A percentile compares a stretch with the other conserved stretches of the same genome.
Conservation (phyloP, 208 protist genomes). For the Crithidia expoeki region DNA sequence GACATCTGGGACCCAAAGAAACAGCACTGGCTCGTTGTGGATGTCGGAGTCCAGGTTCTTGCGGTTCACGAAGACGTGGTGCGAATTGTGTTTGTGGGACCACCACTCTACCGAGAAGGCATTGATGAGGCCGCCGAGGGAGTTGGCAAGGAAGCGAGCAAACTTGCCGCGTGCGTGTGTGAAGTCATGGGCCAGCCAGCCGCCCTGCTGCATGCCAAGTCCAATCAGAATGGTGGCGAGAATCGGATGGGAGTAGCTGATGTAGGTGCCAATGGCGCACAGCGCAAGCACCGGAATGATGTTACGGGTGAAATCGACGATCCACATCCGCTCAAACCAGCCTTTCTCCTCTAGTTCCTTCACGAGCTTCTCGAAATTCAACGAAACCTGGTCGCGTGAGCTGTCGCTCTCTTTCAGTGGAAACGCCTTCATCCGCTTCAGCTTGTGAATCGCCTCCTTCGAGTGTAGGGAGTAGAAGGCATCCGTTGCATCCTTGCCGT, state of each 20-base stretch:
- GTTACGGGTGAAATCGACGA: slow-evolving; percentile 67
- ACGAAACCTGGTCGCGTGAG: slow-evolving; percentile 58
- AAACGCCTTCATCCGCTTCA: slow-evolving; percentile 79
- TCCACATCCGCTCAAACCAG: slow-evolving; percentile 74
- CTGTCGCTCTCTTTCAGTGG: slow-evolving; percentile 65
- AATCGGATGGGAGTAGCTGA: slow-evolving; percentile 62
- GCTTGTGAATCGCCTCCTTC: slow-evolving; percentile 73
- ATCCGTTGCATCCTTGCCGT: slow-evolving; percentile 77
- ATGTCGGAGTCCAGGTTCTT: slow-evolving; percentile 78
- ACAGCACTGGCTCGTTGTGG: slow-evolving; percentile 78
- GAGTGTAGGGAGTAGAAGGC: slow-evolving; percentile 84
- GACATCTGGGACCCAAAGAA: slow-evolving; percentile 65
- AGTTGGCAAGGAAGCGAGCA: slow-evolving; percentile 48
- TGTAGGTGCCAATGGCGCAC: slow-evolving; percentile 54
- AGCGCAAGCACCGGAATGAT: slow-evolving; percentile 70
- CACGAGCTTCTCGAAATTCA: slow-evolving; percentile 67
- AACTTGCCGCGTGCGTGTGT: slow-evolving; percentile 60
- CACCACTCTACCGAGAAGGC: slow-evolving; percentile 76
- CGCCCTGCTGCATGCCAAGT: slow-evolving; percentile 80
- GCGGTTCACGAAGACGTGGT: slow-evolving; percentile 83
- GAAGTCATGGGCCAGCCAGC: slow-evolving; percentile 83
- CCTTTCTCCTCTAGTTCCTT: slow-evolving; percentile 62
- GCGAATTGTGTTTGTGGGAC: slow-evolving; percentile 85
- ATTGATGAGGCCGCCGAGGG: slow-evolving; percentile 57
- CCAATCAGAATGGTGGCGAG: slow-evolving; percentile 64